These are phyloP conservation scores for Penicillium daleae DNA, from an alignment of 495 filamentous ascomycete species.

Conservation along the genomic window DNA sequence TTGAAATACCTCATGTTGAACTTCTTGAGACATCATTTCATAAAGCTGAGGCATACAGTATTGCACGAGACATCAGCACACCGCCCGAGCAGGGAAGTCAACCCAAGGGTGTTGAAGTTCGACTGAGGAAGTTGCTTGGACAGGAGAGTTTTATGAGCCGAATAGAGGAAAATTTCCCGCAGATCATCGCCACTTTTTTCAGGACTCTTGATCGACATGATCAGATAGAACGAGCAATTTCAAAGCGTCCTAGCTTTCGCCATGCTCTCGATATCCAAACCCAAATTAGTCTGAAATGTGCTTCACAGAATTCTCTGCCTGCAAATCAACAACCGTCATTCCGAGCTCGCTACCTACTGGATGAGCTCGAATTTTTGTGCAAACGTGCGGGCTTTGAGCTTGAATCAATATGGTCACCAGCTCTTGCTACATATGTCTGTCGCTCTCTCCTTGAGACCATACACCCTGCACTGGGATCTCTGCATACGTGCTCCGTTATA, in stretches of 20 bases:
- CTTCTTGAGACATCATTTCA: constrained; percentile 72
- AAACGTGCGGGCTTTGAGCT: constrained; percentile 66
- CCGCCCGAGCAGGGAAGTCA: constrained; percentile 53
- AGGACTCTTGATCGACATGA: constrained; percentile 71
- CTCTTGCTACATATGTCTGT: constrained; percentile 72
- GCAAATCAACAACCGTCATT: constrained; percentile 86
- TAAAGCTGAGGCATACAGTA: constrained; percentile 81
- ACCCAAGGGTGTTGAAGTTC: constrained; percentile 66
- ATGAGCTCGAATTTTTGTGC: constrained; percentile 77
- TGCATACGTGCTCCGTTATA: constrained; percentile 83
- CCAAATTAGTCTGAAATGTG: constrained; percentile 65
- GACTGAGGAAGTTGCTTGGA: constrained; percentile 70
- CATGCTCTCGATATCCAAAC: constrained; percentile 65
- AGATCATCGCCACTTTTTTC: constrained; percentile 76
- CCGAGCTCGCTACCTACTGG: constrained; percentile 70
- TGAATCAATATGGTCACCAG: constrained; percentile 73
- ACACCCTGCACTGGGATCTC: constrained; percentile 82
- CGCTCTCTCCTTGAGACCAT: constrained; percentile 79
- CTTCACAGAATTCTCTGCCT: constrained; percentile 63
- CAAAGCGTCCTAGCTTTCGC: constrained; percentile 60
- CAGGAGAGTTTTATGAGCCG: constrained; percentile 62
- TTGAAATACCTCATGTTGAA: constrained; percentile 58
- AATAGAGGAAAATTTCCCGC: constrained; percentile 69
- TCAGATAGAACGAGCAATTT: constrained; percentile 72
- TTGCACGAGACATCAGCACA: constrained; percentile 74